Conservation (phyloP, 371 early-diverging fungal genomes). For the Mortierella sp. region DNA sequence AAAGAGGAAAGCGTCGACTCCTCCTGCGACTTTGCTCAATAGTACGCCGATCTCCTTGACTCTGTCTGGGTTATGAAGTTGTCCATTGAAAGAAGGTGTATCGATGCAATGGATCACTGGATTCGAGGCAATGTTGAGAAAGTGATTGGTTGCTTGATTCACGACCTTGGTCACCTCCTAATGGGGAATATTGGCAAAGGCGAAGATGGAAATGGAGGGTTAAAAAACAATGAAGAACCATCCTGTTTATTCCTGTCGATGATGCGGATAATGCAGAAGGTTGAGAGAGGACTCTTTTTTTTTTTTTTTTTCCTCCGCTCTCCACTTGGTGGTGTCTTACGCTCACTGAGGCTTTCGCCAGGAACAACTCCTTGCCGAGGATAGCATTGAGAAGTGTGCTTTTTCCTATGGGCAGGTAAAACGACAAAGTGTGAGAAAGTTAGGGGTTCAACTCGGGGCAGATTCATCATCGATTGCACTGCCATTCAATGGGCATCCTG, state of each 20-base stretch:
- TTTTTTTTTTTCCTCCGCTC: no score
- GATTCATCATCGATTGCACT: no score
- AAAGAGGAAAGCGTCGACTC: conserved; percentile 54
- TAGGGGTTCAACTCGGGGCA: not conserved
- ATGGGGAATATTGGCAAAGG: not conserved
- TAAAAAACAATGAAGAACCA: no score
- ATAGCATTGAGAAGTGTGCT: conserved; percentile 53
- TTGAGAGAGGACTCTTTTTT: no score
- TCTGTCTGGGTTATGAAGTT: conserved; percentile 37
- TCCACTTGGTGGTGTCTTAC: no score
- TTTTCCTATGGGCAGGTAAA: conserved; percentile 25
- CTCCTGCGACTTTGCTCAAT: conserved; percentile 29
- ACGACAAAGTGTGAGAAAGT: not conserved
- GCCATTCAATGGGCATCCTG: not conserved
- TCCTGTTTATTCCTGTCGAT: not conserved
- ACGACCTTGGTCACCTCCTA: conserved; percentile 52
- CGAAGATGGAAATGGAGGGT: not conserved
- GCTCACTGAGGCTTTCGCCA: conserved; percentile 49
- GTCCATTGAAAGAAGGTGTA: conserved; percentile 53
- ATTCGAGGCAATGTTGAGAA: conserved; percentile 41
- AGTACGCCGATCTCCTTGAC: conserved; percentile 38
- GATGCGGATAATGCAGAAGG: not conserved
- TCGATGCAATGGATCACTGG: conserved; percentile 54
- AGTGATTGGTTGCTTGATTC: conserved; percentile 35
- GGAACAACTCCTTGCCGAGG: conserved; percentile 45